A percentile compares a stretch with the other conserved stretches of the same genome.
Evolutionary conservation across 1,284 basidiomycete genomes (phyloP).

Genomic region (Phellopilus nigrolimitatus): DNA sequence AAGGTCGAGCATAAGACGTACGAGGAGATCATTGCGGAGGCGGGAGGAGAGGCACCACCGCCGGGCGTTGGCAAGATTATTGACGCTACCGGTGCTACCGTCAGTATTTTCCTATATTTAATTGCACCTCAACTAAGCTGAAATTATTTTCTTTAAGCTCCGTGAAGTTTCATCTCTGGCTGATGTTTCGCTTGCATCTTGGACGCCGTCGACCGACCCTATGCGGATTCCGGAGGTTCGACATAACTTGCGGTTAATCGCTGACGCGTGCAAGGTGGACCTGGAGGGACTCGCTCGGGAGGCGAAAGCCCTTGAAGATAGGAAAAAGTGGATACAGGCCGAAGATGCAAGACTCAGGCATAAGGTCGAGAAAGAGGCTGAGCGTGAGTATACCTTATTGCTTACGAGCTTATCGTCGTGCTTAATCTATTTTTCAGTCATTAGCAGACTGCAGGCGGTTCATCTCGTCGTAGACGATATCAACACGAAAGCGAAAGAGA

Average conservation of each 20-base stretch:
- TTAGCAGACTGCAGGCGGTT: constrained; percentile 70
- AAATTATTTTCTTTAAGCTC: constrained; percentile 43
- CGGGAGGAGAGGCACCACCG: constrained; percentile 51
- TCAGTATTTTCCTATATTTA: constrained; percentile 37
- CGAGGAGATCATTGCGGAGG: constrained; percentile 88
- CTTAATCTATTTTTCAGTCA: constrained; percentile 44
- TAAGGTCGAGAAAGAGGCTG: constrained; percentile 68
- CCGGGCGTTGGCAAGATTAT: constrained; percentile 80
- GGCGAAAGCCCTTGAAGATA: constrained; percentile 77
- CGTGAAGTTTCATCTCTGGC: constrained; percentile 80
- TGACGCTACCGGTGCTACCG: constrained; percentile 90
- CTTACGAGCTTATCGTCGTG: constrained; percentile 21
- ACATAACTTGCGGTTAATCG: constrained; percentile 88
- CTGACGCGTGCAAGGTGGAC: constrained; percentile 76
- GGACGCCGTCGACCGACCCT: constrained; percentile 81
- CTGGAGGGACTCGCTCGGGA: constrained; percentile 87
- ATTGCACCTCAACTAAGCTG: constrained; percentile 2
- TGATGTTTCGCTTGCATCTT: constrained; percentile 71
- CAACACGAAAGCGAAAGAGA: constrained; percentile 54
- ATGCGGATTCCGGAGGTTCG: constrained; percentile 91
- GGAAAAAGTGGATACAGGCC: constrained; percentile 67
- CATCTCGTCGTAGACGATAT: constrained; percentile 72
- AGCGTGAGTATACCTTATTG: constrained; percentile 44
- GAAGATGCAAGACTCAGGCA: constrained; percentile 68
- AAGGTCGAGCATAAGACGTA: constrained; percentile 92